Percentiles rank a stretch among this genome's conserved stretches.
These are phyloP conservation scores for Fagopyrum homotropicum DNA, from an alignment of 148 eudicot species.

Conservation along the genomic window DNA sequence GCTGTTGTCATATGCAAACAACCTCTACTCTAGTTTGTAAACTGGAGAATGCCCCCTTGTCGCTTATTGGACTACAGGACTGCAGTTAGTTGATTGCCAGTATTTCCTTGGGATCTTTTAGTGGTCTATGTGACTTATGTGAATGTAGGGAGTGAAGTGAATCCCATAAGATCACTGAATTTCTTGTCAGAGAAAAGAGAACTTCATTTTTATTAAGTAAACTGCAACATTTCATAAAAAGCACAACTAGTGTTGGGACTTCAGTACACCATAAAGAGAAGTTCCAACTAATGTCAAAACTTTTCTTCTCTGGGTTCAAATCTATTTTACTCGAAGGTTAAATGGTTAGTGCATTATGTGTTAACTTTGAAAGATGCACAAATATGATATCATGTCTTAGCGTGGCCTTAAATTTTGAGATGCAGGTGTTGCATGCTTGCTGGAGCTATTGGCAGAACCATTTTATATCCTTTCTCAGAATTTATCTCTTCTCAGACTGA, in stretches of 20 bases:
- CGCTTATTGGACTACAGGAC: too few species aligned
- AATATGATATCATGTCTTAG: not conserved
- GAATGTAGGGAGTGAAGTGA: not conserved
- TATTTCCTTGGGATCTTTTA: too few species aligned
- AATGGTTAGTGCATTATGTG: not conserved
- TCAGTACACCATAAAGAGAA: not conserved
- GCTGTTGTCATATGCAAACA: too few species aligned
- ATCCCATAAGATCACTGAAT: not conserved
- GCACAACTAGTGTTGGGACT: not conserved
- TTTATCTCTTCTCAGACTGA: constrained; percentile 75
- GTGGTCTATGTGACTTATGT: not conserved
- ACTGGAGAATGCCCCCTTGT: too few species aligned
- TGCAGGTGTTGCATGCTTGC: constrained; percentile 82
- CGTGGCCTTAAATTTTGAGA: constrained; percentile 4
- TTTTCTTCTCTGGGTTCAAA: not conserved
- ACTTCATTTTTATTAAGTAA: not conserved
- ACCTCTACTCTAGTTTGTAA: too few species aligned
- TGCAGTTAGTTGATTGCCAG: too few species aligned
- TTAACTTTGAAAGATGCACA: not conserved
- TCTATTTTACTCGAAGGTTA: not conserved
- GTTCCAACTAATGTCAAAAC: not conserved
- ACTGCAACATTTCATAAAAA: not conserved
- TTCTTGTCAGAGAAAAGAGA: not conserved
- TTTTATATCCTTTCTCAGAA: constrained; percentile 88
- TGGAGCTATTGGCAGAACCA: constrained; percentile 94